Conservation (phyloP, 1,284 basidiomycete species). For the Taiwanofungus camphoratus region DNA sequence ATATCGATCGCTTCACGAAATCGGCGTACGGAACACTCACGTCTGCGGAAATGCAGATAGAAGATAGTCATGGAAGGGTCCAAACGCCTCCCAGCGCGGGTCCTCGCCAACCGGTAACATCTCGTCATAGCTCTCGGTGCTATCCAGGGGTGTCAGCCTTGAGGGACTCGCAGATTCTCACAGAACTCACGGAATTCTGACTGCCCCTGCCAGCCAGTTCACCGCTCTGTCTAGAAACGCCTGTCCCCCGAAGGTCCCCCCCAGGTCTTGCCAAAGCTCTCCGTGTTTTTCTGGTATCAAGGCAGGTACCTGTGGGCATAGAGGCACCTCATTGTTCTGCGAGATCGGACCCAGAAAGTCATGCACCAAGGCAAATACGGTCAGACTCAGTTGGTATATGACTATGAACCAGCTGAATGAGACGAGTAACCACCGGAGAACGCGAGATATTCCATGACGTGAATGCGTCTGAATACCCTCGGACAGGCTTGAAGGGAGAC, state of each 20-base stretch:
- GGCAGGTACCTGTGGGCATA: neutral
- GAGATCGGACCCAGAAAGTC: too few relatives aligned
- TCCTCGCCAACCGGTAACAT: conserved; percentile 32
- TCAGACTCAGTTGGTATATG: too few relatives aligned
- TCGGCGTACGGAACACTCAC: conserved; percentile 22
- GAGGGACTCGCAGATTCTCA: neutral
- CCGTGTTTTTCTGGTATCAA: neutral
- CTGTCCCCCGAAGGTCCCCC: neutral
- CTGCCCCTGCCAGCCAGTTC: conserved; percentile 4
- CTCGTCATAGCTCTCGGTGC: conserved; percentile 26
- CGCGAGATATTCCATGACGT: too few relatives aligned
- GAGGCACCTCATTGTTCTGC: too few relatives aligned
- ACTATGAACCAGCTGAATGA: too few relatives aligned
- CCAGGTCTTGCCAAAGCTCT: neutral
- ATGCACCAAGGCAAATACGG: too few relatives aligned
- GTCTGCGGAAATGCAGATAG: conserved; percentile 32
- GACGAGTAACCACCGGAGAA: too few relatives aligned
- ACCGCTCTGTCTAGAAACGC: conserved; percentile 1
- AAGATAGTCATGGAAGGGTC: conserved; percentile 35
- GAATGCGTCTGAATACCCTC: too few relatives aligned
- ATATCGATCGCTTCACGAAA: conserved; percentile 6
- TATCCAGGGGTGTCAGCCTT: conserved; percentile 3
- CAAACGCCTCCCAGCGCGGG: conserved; percentile 37
- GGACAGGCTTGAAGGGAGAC: too few relatives aligned
- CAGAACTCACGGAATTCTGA: conserved; percentile 10